Base-by-base conservation (phyloP, 129 eudicot genomes). In the Tagetes erecta region DNA sequence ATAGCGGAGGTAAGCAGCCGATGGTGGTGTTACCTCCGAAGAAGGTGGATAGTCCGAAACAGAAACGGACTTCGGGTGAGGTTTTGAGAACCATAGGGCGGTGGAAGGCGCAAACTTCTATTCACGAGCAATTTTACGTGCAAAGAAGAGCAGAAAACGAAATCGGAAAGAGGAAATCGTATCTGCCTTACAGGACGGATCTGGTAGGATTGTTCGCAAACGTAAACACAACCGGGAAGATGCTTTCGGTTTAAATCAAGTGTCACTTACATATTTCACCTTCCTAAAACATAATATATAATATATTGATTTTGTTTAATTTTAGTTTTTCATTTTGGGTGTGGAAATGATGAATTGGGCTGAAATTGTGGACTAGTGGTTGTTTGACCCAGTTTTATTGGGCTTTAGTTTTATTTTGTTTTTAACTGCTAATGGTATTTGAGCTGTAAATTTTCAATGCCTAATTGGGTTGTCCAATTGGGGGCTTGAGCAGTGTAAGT, bases 1-100 rank as follows among this genome's bases (percentile, higher is more conserved):
- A 85, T 39, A 85, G 93, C 73, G 93, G 87, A 3, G 89, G 91
- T 4, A 90, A 83, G 80, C 84, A 82, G 20, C 49, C 82, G 6
- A 81, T 76, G 55, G 88, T 85, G 44, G 74, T 87, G 68, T 52
- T 83, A 47, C 5, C 31, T n/a, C 33, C 60, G 35, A 55, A 27
- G 34, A 55, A 55, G 27, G 45, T 4, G 50, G 52, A 14, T 65
- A 78, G 73, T 36, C 84, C 87, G 34, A 76, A 55, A 44, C 80
- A 30, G 0, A 64, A 64, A 47, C 67, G 71, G 36, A 34, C 68
- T 77, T 62, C 35, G 37, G 39, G 76, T 27, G 81, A 64, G 51
- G 50, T 72, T 40, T 27, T 56, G 27, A 20, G 27, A 20, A 20
- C 27, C 27, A 0, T 20, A 0, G 27, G 27, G 27, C 27, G 27